Conservation (phyloP, 345 rosid genomes). For the Alliaria petiolata region DNA sequence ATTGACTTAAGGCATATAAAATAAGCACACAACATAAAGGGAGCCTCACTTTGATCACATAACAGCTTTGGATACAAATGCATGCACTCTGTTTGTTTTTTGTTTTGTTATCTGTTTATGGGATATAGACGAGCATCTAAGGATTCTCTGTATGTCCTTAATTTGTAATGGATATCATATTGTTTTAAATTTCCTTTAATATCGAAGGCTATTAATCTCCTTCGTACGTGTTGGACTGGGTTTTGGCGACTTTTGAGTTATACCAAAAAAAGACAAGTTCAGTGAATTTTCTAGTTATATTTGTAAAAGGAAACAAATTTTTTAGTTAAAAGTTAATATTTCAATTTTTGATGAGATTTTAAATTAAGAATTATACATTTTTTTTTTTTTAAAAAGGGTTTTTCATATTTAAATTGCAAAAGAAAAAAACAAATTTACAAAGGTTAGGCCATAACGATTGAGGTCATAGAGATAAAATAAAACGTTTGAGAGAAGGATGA, state of each 20-base stretch:
- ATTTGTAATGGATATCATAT: background rate
- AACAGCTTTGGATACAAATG: background rate
- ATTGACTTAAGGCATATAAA: background rate
- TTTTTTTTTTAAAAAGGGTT: no score
- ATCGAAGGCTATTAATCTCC: background rate
- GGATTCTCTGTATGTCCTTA: background rate
- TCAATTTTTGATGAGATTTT: background rate
- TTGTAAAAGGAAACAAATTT: background rate
- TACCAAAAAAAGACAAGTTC: background rate
- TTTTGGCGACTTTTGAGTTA: background rate
- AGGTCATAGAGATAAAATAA: no score
- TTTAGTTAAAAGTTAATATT: background rate
- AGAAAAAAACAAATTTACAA: no score
- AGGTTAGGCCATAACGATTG: no score
- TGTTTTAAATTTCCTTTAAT: background rate
- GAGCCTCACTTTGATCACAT: background rate
- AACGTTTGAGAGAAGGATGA: no score
- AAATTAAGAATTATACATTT: background rate
- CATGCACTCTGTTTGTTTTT: slow-evolving; percentile 10
- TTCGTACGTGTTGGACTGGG: no score
- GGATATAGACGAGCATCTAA: background rate
- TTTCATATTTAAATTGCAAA: no score
- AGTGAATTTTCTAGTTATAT: background rate
- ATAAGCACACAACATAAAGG: background rate
- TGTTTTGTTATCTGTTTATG: background rate